A percentile compares a stretch with the other conserved stretches of the same genome.
Conservation (phyloP, 2,329 filamentous ascomycete genomes). For the Verticillium dahliae region DNA sequence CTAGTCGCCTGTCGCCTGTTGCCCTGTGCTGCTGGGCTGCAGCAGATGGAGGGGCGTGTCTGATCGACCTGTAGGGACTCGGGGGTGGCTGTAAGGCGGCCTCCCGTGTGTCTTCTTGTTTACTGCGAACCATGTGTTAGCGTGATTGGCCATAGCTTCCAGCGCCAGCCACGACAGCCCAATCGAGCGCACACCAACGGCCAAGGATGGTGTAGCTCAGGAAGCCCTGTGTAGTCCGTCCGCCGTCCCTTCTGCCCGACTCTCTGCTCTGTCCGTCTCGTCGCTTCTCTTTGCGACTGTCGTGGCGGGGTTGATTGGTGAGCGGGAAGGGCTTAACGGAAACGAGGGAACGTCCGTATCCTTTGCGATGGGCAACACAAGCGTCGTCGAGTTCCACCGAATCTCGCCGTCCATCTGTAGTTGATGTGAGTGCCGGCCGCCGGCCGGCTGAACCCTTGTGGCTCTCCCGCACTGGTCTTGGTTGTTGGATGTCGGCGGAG, state of each 20-base stretch:
- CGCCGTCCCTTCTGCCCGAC: background rate
- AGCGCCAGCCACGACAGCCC: conserved; percentile 6
- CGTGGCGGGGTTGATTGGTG: background rate
- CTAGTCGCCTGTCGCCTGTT: background rate
- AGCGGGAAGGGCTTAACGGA: conserved; percentile 9
- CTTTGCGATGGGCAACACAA: conserved; percentile 10
- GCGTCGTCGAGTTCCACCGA: conserved; percentile 3
- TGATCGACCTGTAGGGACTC: background rate
- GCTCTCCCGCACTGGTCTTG: conserved; percentile 5
- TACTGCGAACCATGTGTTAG: conserved; percentile 10
- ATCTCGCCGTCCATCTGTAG: conserved; percentile 9
- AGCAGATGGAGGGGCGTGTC: background rate
- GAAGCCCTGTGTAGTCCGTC: background rate
- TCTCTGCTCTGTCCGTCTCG: background rate
- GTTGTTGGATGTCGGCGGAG: background rate
- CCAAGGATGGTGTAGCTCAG: conserved; percentile 6
- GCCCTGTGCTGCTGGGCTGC: conserved; percentile 4
- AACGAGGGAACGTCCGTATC: conserved; percentile 10
- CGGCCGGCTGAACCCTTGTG: conserved; percentile 13
- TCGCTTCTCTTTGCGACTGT: background rate
- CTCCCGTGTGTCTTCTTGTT: background rate
- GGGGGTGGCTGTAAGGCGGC: background rate
- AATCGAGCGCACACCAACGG: conserved; percentile 4
- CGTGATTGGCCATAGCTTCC: conserved; percentile 12
- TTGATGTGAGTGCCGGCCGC: background rate